Evolutionary conservation across 2,329 filamentous ascomycete genomes (phyloP).

Genomic region (Graphilbum fragrans): DNA sequence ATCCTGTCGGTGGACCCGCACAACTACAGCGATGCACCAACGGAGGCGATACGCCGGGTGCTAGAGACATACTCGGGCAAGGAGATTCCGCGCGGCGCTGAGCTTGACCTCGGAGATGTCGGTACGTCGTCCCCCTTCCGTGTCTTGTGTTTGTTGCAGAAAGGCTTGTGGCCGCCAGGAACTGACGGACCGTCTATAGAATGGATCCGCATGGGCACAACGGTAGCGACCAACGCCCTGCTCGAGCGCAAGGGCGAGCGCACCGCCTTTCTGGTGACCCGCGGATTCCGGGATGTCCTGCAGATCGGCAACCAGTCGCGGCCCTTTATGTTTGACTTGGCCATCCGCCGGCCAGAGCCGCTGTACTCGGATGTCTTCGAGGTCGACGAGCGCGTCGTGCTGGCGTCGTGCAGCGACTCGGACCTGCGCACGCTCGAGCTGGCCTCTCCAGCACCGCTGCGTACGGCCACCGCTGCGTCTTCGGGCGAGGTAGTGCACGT

Average conservation of each 20-base stretch:
- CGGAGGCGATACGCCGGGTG: slow-evolving; percentile 81
- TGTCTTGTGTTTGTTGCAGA: too few relatives aligned
- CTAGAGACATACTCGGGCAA: slow-evolving; percentile 63
- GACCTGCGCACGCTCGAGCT: too few relatives aligned
- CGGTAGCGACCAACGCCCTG: slow-evolving; percentile 84
- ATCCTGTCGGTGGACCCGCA: slow-evolving; percentile 69
- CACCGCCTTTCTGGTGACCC: slow-evolving; percentile 77
- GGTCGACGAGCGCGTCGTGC: slow-evolving; percentile 77
- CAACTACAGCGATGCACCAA: slow-evolving; percentile 83
- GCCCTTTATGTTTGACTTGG: slow-evolving; percentile 82
- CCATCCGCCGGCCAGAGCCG: slow-evolving; percentile 76
- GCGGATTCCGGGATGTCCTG: slow-evolving; percentile 78
- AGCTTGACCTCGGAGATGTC: too few relatives aligned
- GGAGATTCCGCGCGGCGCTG: slow-evolving; percentile 70
- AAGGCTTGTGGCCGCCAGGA: too few relatives aligned
- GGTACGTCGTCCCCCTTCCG: too few relatives aligned
- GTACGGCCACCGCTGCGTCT: too few relatives aligned
- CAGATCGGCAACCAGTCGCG: slow-evolving; percentile 84
- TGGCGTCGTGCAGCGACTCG: too few relatives aligned
- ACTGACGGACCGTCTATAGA: slow-evolving; percentile 74
- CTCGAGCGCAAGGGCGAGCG: slow-evolving; percentile 83
- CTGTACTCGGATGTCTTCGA: slow-evolving; percentile 80
- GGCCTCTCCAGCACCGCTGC: too few relatives aligned
- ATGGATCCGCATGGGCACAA: slow-evolving; percentile 91
- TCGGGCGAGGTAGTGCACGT: slow-evolving; percentile 66